Base-by-base conservation (phyloP, 805 yeast genomes). In the Zygosaccharomyces kombuchaensis region DNA sequence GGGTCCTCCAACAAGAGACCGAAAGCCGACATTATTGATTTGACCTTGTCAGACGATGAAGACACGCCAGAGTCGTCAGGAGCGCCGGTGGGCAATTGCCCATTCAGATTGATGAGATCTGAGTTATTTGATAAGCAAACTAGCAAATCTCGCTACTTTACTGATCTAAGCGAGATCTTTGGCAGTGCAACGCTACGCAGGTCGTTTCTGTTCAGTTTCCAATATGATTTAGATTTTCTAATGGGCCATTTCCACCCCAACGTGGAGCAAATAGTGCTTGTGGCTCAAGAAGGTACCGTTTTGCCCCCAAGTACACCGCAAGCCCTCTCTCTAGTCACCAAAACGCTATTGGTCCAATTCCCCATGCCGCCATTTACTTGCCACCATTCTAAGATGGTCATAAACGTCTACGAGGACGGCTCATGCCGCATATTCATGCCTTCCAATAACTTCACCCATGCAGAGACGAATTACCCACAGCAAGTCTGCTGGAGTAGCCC, bases 401-500 rank as follows among this genome's bases (percentile, higher is more conserved):
- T 84, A 10, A 82, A 82, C 55, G 66, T 74, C 46, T 80, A 70
- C 54, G 58, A 58, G 2, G 77, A 76, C 50, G 67, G 65, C 13
- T 62, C 73, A 0, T 60, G 73, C 26, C 80, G 77, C 55, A 60
- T 84, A 0, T 77, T 77, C 17, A 65, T 83, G 19, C 77, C 82
- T 60, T 77, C 87, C 1, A 73, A 77, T 59, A 84, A 84, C 59
- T 58, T 82, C 44, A 78, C 82, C 0, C 60, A 61, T 29, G 57
- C 73, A 0, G 90, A 84, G 59, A 73, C 78, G 41, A 65, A 67
- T 4, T 71, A 73, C 1, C 78, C 83, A 45, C 82, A 84, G 6
- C 88, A 83, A 56, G 80, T 81, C 71, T 66, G 76, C 26, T 83
- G 89, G 89, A 62, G 72, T 27, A 75, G 84, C 6, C 87, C 84